phyloP scores from a whole-genome alignment of 352 stramenopile genomes.

The Globisporangium heterothallicum region DNA sequence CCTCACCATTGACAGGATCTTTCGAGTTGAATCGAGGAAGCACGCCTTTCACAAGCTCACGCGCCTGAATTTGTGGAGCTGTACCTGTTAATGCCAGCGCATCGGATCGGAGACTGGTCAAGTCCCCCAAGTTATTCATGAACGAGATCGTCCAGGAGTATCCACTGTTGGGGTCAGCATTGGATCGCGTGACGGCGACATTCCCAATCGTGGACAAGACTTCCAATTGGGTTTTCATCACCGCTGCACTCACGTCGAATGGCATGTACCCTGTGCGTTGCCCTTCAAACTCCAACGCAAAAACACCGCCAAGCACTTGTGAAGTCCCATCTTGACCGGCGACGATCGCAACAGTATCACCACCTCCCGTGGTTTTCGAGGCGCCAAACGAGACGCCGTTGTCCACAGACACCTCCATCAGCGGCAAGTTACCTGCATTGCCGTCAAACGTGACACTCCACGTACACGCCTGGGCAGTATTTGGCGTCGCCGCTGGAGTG shows the following conservation, averaged over 20 bases:
- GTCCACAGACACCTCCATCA: slow-evolving; percentile 49
- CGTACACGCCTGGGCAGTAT: slow-evolving; percentile 69
- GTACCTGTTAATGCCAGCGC: slow-evolving; percentile 86
- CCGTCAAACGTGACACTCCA: slow-evolving; percentile 93
- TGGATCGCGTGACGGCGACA: slow-evolving; percentile 82
- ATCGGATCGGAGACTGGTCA: slow-evolving; percentile 77
- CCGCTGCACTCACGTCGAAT: slow-evolving; percentile 82
- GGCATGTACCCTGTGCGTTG: slow-evolving; percentile 90
- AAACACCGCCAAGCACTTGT: slow-evolving; percentile 54
- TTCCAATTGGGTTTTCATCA: slow-evolving; percentile 88
- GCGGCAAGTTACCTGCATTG: slow-evolving; percentile 82
- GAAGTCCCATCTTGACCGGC: slow-evolving; percentile 46
- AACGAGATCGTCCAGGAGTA: slow-evolving; percentile 94
- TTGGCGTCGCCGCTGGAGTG: slow-evolving; percentile 23
- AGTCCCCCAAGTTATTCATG: slow-evolving; percentile 84
- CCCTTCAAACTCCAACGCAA: slow-evolving; percentile 86
- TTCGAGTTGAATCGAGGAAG: slow-evolving; percentile 90
- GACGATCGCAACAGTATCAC: slow-evolving; percentile 47
- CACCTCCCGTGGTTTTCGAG: slow-evolving; percentile 20
- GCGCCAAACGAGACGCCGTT: slow-evolving; percentile 29
- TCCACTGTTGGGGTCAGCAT: slow-evolving; percentile 87
- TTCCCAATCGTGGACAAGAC: slow-evolving; percentile 83
- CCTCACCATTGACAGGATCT: slow-evolving; percentile 62
- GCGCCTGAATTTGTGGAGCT: slow-evolving; percentile 70
- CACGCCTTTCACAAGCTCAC: slow-evolving; percentile 65